phyloP scores from a whole-genome alignment of 306 rosid species.

The Vigna reflexopilosa region DNA sequence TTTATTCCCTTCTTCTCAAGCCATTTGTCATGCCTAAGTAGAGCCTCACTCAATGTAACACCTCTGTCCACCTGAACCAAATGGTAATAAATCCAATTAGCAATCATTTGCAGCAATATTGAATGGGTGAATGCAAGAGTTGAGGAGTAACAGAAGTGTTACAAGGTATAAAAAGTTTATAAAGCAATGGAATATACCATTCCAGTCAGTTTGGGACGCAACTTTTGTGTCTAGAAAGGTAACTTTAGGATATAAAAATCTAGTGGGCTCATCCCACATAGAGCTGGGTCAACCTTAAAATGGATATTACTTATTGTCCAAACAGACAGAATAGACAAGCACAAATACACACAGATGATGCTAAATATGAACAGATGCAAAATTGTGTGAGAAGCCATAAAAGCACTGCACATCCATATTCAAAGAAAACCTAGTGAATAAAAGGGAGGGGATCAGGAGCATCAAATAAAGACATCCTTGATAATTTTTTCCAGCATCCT shows the following conservation, averaged over 20 bases:
- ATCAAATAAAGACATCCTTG: not conserved
- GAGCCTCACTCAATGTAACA: slow-evolving; percentile 86
- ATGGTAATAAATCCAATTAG: slow-evolving; percentile 38
- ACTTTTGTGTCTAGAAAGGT: slow-evolving; percentile 23
- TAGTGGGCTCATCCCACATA: slow-evolving; percentile 9
- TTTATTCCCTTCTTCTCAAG: slow-evolving; percentile 93
- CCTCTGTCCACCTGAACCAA: slow-evolving; percentile 89
- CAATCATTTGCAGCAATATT: slow-evolving; percentile 21
- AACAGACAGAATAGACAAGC: not conserved
- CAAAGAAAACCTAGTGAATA: slow-evolving; percentile 12
- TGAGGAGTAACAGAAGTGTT: slow-evolving; percentile 8
- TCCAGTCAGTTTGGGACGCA: slow-evolving; percentile 26
- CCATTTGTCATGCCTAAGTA: slow-evolving; percentile 95
- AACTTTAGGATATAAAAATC: slow-evolving; percentile 1
- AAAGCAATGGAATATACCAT: slow-evolving; percentile 20
- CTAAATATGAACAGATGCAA: slow-evolving; percentile 25
- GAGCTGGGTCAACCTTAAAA: slow-evolving; percentile 31
- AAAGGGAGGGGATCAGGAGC: slow-evolving; percentile 8
- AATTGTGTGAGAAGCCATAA: slow-evolving; percentile 3
- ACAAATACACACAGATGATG: not conserved
- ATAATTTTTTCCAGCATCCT: not conserved
- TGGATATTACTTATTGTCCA: slow-evolving; percentile 18
- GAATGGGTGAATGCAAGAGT: slow-evolving; percentile 17
- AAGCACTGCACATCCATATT: not conserved
- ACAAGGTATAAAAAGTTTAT: not conserved